Evolutionary conservation across 139 green algal species (phyloP), one percentile per base, ranked within the genome.

Genomic region (Chlorella sp.): DNA sequence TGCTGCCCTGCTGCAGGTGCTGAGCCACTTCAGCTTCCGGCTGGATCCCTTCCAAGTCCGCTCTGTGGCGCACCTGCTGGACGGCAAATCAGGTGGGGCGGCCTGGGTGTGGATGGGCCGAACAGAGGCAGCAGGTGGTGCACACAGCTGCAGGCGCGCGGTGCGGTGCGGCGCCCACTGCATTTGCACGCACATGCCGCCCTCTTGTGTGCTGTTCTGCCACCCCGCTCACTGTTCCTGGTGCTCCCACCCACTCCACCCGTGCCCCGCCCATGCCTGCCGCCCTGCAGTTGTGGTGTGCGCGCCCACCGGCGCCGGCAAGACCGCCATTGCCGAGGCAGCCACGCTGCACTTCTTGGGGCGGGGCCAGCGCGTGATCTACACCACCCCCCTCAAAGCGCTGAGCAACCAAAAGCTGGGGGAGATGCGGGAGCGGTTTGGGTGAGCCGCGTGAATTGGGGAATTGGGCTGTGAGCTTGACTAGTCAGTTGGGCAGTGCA

Each of bases 301-400:
- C 69, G 97, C 97, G 0, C 97, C 97, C 51, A 99, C 97, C n/a
- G 96, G 97, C 9, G 95, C 95, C 12, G 97, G 97, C 70, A 99
- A 99, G 91, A 99, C 97, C 0, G 93, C 94, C 25, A 98, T 99
- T 60, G 97, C 96, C 25, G 97, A 99, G 82, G 95, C 95, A 20
- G 95, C 96, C 0, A 94, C 96, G 3, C 87, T 94, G 5, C 92
- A 93, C 60, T 88, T 90, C 0, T 85, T 99, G 32, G 92, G 91
- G 4, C 56, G 89, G 17, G 96, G 95, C 1, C 81, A 95, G 89
- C 89, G 94, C 1, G 91, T 98, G 16, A 96, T 99, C 26, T 98
- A 97, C 94, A 98, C 95, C 32, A 98, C 95, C 0, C 95, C 95
- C 0, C 84, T 98, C 21, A 98, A 98, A 86, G 96, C 96, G 5